These are phyloP conservation scores for Miscanthus sacchariflorus DNA, from an alignment of 202 grass and related monocot genomes.

Conservation along the genomic window DNA sequence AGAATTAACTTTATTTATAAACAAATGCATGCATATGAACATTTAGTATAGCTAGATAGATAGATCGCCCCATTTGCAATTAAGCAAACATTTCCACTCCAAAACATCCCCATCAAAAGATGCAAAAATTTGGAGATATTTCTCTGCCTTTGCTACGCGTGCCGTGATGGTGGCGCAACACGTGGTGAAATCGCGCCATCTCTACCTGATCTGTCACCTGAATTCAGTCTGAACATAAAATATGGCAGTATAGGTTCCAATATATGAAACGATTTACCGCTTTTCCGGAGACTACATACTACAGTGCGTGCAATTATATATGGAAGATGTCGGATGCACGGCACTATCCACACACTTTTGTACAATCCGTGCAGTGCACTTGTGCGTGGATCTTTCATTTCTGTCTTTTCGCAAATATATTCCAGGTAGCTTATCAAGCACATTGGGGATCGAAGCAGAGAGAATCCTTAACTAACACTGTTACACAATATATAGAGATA, in stretches of 20 bases:
- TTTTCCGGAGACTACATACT: neutral
- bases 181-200: neutral
- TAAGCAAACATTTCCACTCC: constrained; percentile 16
- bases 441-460: constrained; percentile 3
- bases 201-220: constrained; percentile 1
- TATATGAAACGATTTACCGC: neutral
- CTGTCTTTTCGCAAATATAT: constrained; percentile 48
- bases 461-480: constrained; percentile 47
- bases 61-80: constrained; percentile 29
- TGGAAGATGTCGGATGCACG: constrained; percentile 17
- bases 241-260: neutral
- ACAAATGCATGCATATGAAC: neutral
- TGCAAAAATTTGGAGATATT: neutral
- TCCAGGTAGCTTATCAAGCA: constrained; percentile 66
- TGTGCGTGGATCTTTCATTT: neutral
- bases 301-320: neutral
- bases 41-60: neutral
- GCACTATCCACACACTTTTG: neutral
- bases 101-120: neutral
- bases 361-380: neutral
- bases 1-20: constrained; percentile 9
- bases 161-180: neutral
- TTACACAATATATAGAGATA: neutral
- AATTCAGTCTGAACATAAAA: constrained; percentile 7
- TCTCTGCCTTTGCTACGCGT: neutral